Evolutionary conservation across 73 alveolate genomes (phyloP), one percentile per base, ranked within the genome.

Genomic region (Tetrahymena malaccensis): DNA sequence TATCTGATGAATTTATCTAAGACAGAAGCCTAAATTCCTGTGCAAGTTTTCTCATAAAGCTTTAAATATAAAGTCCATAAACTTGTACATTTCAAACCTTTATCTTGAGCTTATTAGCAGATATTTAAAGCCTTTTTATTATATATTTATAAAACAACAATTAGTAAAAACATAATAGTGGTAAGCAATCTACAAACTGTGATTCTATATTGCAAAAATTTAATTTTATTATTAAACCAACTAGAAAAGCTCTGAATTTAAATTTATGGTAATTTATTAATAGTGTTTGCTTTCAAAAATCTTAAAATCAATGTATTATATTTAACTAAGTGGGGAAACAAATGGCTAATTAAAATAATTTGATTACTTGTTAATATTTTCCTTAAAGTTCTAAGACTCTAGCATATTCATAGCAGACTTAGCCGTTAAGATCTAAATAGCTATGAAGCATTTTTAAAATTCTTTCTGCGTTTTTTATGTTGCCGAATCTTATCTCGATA

Each of bases 401-500:
- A 34, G 94, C 98, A 94, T 17, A 93, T 94, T 43, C 93, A 27
- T 43, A 97, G 93, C 57, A 97, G 85, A 70, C 85, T 38, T 70
- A 70, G 89, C 89, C 89, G 89, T 70, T 70, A 25, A 70, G 89
- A 70, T 70, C 89, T 70, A 70, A 70, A 31, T 70, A 70, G 6
- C 37, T n/a, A 70, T 70, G 89, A 17, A 70, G 37, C 89, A 70
- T 70, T 93, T 93, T 93, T 31, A 97, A 95, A 10, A 94, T 95
- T 57, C 96, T 94, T 43, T 96, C 94, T 11, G 98, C 97, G 7
- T 94, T 94, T 27, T 95, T 95, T 16, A 50, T 35, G n/a, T 93
- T 95, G 0, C 98, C 98, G 56, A 94, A 93, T 89, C 98, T 94
- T 33, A 97, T 98, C 94, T 97, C 98, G 43, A 97, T 94, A 19